These are phyloP conservation scores for Artemisia argyi DNA, from an alignment of 129 eudicot genomes.

Conservation along the genomic window DNA sequence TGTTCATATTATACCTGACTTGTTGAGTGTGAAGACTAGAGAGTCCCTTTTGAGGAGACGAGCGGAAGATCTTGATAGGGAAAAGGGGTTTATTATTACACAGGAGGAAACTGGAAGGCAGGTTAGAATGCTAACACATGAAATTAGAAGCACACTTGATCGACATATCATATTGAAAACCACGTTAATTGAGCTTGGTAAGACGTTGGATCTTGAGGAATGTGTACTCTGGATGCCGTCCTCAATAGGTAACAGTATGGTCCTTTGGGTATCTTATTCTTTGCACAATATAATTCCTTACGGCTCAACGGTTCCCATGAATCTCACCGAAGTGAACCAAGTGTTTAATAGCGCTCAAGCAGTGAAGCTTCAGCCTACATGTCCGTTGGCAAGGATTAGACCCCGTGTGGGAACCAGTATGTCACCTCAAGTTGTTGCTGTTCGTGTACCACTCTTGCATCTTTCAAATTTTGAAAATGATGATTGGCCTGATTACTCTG, in stretches of 20 bases:
- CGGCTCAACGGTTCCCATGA: slow-evolving; percentile 40
- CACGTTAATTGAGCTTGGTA: slow-evolving; percentile 52
- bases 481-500: slow-evolving; percentile 48
- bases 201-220: slow-evolving; percentile 54
- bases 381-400: slow-evolving; percentile 39
- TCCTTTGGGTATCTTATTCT: slow-evolving; percentile 42
- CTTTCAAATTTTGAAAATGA: slow-evolving; percentile 41
- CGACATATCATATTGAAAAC: slow-evolving; percentile 54
- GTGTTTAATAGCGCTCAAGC: slow-evolving; percentile 45
- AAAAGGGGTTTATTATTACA: slow-evolving; percentile 47
- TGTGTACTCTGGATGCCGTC: slow-evolving; percentile 66
- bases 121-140: slow-evolving; percentile 58
- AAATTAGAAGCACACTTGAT: slow-evolving; percentile 61
- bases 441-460: slow-evolving; percentile 57
- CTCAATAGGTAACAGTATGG: slow-evolving; percentile 22
- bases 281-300: slow-evolving; percentile 31
- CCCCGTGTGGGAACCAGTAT: slow-evolving; percentile 31
- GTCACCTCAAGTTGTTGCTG: slow-evolving; percentile 53
- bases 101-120: slow-evolving; percentile 54
- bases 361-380: slow-evolving; percentile 30
- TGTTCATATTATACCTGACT: slow-evolving; percentile 45
- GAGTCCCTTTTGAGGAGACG: slow-evolving; percentile 39
- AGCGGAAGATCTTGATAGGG: slow-evolving; percentile 58
- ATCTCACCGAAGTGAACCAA: slow-evolving; percentile 34
- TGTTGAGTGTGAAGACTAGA: slow-evolving; percentile 42